Evolutionary conservation across 805 yeast genomes (phyloP), one percentile per base, ranked within the genome.

Genomic region (Metschnikowia lachancei): DNA sequence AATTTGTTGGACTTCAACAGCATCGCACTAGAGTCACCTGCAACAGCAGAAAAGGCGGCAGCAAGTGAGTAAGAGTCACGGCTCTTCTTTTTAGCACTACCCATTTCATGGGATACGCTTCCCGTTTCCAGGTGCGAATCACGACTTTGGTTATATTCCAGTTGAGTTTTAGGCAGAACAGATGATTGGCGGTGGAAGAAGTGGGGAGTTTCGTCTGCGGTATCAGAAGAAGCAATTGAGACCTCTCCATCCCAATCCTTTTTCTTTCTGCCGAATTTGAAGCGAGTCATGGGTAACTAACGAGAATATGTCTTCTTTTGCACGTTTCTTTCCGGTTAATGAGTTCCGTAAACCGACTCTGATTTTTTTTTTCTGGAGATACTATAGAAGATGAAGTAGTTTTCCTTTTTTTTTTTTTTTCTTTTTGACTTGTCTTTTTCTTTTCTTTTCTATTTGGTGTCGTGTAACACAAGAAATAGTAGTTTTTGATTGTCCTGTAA

Each of bases 231-330:
- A 8, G 54, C 24, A 39, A 53, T 49, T 19, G 59, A 50, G 52
- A 50, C 51, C 35, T 51, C 62, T 20, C 50, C 50, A 53, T 65
- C 55, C 45, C 41, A 55, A 16, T 65, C 72, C 46, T 63, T 66
- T 43, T 69, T 68, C 58, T 75, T 78, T 57, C 70, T 75, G 14
- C 80, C 79, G 59, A 81, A 78, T 59, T 77, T 79, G 62, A 80
- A 80, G 18, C 83, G 78, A 16, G 83, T 78, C 83, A 79, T 78
- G 4, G 17, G 19, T 8, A 22, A 8, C 4, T 8, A 22, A 22
- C 24, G 24, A 8, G 24, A 22, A 8, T 22, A 22, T 4, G 24
- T 22, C 8, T 22, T 22, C 8, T 22, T 4, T 22, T n/a, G n/a
- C n/a, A n/a, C n/a, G 24, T 22, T 8, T 22, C 4, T 22, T 22